Evolutionary conservation across 371 early-diverging fungal genomes (phyloP).

Genomic region (Mucor irregularis): DNA sequence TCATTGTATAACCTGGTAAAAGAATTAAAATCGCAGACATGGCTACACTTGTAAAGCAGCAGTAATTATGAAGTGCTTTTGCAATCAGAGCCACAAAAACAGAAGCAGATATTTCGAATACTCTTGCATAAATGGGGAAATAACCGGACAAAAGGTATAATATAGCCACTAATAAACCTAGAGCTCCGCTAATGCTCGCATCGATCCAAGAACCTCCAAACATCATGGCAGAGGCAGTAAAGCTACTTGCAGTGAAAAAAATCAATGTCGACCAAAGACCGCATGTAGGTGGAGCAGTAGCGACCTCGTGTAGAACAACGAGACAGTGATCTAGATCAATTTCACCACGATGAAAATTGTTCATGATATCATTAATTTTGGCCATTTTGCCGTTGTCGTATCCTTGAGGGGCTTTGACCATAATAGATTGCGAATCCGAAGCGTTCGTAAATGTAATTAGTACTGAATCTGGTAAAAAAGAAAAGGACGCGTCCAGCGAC

Average conservation of each 20-base stretch:
- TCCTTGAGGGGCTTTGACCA: conserved; percentile 43
- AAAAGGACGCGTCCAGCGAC: conserved; percentile 32
- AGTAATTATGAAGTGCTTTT: conserved; percentile 33
- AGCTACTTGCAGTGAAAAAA: conserved; percentile 31
- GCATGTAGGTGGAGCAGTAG: conserved; percentile 37
- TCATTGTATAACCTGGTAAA: conserved; percentile 69
- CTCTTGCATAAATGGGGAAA: conserved; percentile 39
- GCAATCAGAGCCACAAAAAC: conserved; percentile 35
- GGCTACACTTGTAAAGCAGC: conserved; percentile 43
- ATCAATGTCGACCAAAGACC: conserved; percentile 22
- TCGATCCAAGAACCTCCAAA: conserved; percentile 49
- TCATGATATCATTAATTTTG: conserved; percentile 36
- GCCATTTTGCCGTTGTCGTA: conserved; percentile 45
- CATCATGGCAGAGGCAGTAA: conserved; percentile 32
- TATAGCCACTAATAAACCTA: conserved; percentile 34
- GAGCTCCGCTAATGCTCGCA: conserved; percentile 23
- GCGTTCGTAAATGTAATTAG: conserved; percentile 29
- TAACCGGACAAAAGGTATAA: conserved; percentile 32
- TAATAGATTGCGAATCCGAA: conserved; percentile 28
- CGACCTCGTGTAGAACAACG: conserved; percentile 25
- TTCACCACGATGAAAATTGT: conserved; percentile 23
- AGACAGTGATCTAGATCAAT: conserved; percentile 30
- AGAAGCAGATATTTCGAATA: conserved; percentile 47
- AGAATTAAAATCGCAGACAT: conserved; percentile 56
- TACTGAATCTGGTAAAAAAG: conserved; percentile 44